Conservation (phyloP, 495 filamentous ascomycete species). For the Penicillium canariense region DNA sequence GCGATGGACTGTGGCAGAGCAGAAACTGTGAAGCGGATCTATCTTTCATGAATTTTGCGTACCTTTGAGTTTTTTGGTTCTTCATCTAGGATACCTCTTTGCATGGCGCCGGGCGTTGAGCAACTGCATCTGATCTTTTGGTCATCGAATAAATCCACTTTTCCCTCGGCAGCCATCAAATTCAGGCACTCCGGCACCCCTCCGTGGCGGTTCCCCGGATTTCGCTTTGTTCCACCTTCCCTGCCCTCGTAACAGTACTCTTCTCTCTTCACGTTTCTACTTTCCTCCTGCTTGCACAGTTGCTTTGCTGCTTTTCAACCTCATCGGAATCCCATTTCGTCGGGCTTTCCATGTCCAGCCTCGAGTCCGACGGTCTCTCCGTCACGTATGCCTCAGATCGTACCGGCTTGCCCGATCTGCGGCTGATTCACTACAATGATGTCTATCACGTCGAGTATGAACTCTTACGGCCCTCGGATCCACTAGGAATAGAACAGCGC, state of each 20-base stretch:
- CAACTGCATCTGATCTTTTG: not conserved
- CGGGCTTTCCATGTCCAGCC: conserved; percentile 26
- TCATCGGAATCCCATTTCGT: not conserved
- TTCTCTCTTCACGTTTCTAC: not conserved
- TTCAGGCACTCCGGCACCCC: conserved; percentile 14
- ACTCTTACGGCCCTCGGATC: not conserved
- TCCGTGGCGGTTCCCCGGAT: conserved; percentile 12
- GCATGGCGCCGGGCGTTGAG: conserved; percentile 22
- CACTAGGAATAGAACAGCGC: not conserved
- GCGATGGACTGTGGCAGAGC: conserved; percentile 47
- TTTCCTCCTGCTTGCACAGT: not conserved
- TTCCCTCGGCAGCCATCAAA: not conserved
- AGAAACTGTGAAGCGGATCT: conserved; percentile 27
- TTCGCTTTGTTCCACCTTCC: conserved; percentile 7
- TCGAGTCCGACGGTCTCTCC: conserved; percentile 38
- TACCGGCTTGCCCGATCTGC: conserved; percentile 62
- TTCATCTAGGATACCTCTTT: conserved; percentile 25
- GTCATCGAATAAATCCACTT: not conserved
- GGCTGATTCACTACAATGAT: conserved; percentile 88
- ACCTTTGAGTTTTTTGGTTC: not conserved
- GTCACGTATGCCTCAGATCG: conserved; percentile 54
- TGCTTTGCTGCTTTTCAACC: not conserved
- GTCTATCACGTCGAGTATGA: conserved; percentile 81
- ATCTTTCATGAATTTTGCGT: conserved; percentile 3
- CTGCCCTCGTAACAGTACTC: conserved; percentile 11